phyloP scores from a whole-genome alignment of 371 early-diverging fungal species.

The Umbelopsis sp. region DNA sequence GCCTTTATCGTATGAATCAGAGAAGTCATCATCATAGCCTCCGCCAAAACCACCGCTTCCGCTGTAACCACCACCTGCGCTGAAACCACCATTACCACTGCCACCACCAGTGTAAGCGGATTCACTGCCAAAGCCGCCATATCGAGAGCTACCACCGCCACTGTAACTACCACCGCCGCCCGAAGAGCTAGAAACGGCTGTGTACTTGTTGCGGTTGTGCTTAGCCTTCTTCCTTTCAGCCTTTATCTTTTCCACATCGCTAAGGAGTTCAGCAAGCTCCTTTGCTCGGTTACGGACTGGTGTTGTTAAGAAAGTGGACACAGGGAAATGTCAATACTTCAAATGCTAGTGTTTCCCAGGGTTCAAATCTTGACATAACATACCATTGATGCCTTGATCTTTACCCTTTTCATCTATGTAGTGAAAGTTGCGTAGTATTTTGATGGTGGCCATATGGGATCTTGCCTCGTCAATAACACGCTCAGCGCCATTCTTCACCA shows the following conservation, averaged over 20 bases:
- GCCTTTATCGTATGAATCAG: constrained; percentile 16
- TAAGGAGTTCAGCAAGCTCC: constrained; percentile 84
- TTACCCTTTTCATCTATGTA: constrained; percentile 92
- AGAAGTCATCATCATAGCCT: constrained; percentile 33
- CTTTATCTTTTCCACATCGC: constrained; percentile 74
- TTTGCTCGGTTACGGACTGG: constrained; percentile 89
- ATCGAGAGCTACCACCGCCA: constrained; percentile 30
- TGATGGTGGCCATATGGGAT: constrained; percentile 83
- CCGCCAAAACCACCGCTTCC: constrained; percentile 38
- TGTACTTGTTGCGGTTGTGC: constrained; percentile 86
- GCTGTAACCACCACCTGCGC: constrained; percentile 31
- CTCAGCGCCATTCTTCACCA: constrained; percentile 94
- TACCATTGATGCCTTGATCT: constrained; percentile 96
- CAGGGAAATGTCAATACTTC: no score
- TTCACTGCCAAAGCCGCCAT: constrained; percentile 55
- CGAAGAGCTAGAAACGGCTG: constrained; percentile 70
- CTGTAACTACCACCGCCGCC: constrained; percentile 23
- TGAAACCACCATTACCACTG: constrained; percentile 27
- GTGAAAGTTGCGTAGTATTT: constrained; percentile 80
- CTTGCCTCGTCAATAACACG: constrained; percentile 88
- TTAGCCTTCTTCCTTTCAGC: constrained; percentile 89
- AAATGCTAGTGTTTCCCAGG: background rate
- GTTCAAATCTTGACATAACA: background rate
- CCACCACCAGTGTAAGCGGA: constrained; percentile 30
- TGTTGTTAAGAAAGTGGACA: no score